These are phyloP conservation scores for Podospora bellae-mahoneyi DNA, from an alignment of 495 filamentous ascomycete species.

Conservation along the genomic window DNA sequence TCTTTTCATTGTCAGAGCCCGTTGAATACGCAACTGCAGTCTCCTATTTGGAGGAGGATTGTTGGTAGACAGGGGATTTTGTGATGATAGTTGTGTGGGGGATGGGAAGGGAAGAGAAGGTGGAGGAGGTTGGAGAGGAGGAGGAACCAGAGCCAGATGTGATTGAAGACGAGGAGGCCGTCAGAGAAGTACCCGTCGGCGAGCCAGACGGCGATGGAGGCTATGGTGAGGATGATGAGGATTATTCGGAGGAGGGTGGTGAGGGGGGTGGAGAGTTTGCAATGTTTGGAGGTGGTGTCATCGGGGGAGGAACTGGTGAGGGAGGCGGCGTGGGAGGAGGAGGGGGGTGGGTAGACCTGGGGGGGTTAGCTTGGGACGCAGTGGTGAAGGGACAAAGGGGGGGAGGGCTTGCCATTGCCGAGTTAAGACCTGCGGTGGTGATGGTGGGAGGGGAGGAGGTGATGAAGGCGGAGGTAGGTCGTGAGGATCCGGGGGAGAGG, in stretches of 20 bases:
- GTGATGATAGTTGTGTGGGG: no score
- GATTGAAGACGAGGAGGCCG: not conserved
- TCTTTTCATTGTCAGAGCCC: constrained; percentile 5
- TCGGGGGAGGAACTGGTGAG: not conserved
- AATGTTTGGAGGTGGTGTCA: not conserved
- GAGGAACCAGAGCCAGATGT: constrained; percentile 13
- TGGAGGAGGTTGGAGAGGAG: constrained; percentile 13
- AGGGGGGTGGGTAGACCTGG: constrained; percentile 15
- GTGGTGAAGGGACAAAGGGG: not conserved
- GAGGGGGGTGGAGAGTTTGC: constrained; percentile 4
- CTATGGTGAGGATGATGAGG: constrained; percentile 6
- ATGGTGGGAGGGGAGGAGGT: not conserved
- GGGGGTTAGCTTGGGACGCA: not conserved
- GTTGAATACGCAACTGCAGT: constrained; percentile 11
- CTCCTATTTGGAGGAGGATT: constrained; percentile 16
- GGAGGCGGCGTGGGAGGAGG: not conserved
- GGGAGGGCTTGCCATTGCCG: not conserved
- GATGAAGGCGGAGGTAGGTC: not conserved
- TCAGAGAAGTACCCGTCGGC: not conserved
- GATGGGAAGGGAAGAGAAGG: not conserved
- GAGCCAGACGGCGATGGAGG: constrained; percentile 14
- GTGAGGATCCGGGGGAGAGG: not conserved
- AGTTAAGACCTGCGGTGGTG: not conserved
- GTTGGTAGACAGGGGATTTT: constrained; percentile 1
- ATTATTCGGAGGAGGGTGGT: not conserved